Evolutionary conservation across 108 stramenopile genomes (phyloP).

Genomic region (Poteriospumella lacustris): DNA sequence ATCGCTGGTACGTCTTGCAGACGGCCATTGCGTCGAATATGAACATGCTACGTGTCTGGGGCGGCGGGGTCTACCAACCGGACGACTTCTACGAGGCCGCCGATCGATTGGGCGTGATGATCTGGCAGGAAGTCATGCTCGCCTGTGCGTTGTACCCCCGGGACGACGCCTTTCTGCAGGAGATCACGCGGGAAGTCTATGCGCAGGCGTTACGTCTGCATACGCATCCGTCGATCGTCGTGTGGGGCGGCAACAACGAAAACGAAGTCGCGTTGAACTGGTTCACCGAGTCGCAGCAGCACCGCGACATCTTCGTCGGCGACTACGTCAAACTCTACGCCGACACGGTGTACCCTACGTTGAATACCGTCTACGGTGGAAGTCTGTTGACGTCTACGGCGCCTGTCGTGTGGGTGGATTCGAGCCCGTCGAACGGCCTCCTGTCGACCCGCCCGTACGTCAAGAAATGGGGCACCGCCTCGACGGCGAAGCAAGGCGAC

Average conservation of each 20-base stretch:
- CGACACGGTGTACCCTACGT: constrained; percentile 26
- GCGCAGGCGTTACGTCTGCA: constrained; percentile 16
- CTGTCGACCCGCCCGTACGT: background rate
- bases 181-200: constrained; percentile 17
- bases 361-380: too few relatives aligned
- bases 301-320: background rate
- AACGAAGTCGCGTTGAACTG: constrained; percentile 23
- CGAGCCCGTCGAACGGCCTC: constrained; percentile 28
- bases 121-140: constrained; percentile 34
- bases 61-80: constrained; percentile 15
- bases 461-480: constrained; percentile 37
- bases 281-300: constrained; percentile 24
- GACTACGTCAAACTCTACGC: constrained; percentile 33
- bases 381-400: background rate
- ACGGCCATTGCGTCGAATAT: constrained; percentile 35
- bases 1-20: constrained; percentile 26
- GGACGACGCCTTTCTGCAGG: background rate
- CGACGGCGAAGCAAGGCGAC: constrained; percentile 18
- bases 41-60: constrained; percentile 41
- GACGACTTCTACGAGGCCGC: constrained; percentile 29
- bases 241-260: constrained; percentile 42
- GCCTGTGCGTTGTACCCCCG: constrained; percentile 34
- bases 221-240: constrained; percentile 29
- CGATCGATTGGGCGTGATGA: constrained; percentile 32
- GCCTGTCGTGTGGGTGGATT: constrained; percentile 13